Conservation (phyloP, 305 asterid species). For the Plantago coronopus region DNA sequence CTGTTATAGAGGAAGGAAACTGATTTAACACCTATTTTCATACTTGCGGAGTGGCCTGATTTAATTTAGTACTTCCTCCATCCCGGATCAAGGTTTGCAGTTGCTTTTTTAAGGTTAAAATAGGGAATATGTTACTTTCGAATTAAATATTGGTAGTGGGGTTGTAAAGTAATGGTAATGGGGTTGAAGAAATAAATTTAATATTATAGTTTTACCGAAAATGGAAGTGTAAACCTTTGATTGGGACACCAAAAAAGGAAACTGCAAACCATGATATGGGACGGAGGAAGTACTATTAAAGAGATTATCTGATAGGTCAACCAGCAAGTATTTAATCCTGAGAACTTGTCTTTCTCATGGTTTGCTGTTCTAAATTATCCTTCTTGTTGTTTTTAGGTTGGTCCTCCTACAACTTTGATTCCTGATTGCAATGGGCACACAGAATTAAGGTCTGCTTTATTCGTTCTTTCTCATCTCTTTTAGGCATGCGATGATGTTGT, state of each 20-base stretch:
- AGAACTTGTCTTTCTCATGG: constrained; percentile 4
- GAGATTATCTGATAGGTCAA: constrained; percentile 6
- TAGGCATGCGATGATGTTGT: not conserved
- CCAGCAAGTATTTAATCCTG: not conserved
- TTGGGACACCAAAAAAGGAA: no score
- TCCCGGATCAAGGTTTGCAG: no score
- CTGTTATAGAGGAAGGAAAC: constrained; percentile 26
- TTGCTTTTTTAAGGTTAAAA: no score
- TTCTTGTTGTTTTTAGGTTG: constrained; percentile 32
- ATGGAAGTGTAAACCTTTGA: no score
- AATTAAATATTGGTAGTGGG: no score
- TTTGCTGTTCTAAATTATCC: constrained; percentile 11
- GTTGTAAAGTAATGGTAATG: no score
- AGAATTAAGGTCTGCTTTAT: constrained; percentile 47
- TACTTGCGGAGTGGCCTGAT: not conserved
- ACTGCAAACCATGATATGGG: no score
- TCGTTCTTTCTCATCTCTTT: not conserved
- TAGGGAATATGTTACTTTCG: no score
- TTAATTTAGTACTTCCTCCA: not conserved
- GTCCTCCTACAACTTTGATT: not conserved
- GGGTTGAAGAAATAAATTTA: no score
- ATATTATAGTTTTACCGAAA: no score
- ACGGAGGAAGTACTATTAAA: no score
- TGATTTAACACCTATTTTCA: constrained; percentile 1
- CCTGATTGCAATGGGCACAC: constrained; percentile 9